These are phyloP conservation scores for Nicotiana benthamiana DNA, from an alignment of 257 asterid species.

Conservation along the genomic window DNA sequence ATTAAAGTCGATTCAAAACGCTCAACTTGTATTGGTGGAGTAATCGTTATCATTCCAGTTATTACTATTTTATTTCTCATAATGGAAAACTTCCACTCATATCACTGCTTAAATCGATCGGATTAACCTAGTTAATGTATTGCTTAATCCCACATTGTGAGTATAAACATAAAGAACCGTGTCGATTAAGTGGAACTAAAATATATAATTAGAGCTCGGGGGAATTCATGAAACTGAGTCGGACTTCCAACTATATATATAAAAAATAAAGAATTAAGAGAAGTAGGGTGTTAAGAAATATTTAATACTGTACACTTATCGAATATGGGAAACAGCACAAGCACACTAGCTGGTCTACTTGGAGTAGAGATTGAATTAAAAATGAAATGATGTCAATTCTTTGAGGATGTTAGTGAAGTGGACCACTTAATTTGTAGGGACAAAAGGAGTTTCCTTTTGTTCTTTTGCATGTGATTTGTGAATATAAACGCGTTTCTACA, in stretches of 20 bases:
- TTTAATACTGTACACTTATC: neutral
- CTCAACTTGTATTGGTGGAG: conserved; percentile 2
- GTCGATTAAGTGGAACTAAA: neutral
- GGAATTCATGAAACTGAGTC: neutral
- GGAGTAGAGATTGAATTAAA: neutral
- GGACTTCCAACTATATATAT: neutral
- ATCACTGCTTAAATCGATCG: neutral
- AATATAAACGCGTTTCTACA: neutral
- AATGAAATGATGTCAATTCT: neutral
- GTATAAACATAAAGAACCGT: neutral
- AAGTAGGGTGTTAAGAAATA: neutral
- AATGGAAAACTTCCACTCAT: neutral
- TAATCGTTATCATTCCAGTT: neutral
- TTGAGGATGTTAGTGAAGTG: neutral
- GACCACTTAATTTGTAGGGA: conserved; percentile 3
- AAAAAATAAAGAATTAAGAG: neutral
- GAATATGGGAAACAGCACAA: conserved; percentile 11
- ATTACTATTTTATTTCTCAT: neutral
- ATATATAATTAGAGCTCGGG: neutral
- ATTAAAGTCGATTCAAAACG: neutral
- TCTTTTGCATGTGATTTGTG: conserved; percentile 4
- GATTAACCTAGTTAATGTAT: neutral
- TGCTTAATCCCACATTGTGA: neutral
- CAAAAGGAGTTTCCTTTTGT: neutral
- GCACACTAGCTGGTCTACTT: conserved; percentile 1